These are phyloP conservation scores for Pleurozium schreberi DNA, from an alignment of 225 moss, liverwort and hornwort genomes.

Conservation along the genomic window DNA sequence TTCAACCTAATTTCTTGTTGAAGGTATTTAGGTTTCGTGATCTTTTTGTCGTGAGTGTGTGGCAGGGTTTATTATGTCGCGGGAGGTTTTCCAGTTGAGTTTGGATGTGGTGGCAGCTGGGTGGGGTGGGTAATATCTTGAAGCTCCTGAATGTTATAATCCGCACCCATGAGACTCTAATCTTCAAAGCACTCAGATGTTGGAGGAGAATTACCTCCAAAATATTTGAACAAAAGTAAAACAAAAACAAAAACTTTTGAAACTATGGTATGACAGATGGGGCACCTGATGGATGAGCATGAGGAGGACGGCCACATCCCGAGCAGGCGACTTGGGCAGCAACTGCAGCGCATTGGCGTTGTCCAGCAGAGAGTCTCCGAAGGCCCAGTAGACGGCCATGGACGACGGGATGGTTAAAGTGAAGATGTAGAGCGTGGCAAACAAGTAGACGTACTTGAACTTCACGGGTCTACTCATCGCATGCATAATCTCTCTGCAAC, in stretches of 20 bases:
- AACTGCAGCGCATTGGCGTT: slow-evolving; percentile 65
- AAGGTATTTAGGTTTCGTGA: not conserved
- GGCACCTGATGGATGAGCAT: slow-evolving; percentile 91
- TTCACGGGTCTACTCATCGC: slow-evolving; percentile 85
- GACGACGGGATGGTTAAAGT: slow-evolving; percentile 86
- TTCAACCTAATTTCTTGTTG: not conserved
- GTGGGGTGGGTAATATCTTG: not conserved
- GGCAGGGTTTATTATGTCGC: not conserved
- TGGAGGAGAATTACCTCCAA: not conserved
- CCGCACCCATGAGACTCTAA: no score
- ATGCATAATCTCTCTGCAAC: slow-evolving; percentile 85
- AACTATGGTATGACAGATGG: not conserved
- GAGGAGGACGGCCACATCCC: slow-evolving; percentile 74
- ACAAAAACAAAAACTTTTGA: no score
- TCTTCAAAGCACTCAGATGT: not conserved
- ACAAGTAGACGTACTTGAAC: slow-evolving; percentile 76
- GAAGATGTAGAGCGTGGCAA: slow-evolving; percentile 83
- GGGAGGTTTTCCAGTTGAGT: slow-evolving; percentile 14
- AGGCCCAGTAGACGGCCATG: slow-evolving; percentile 80
- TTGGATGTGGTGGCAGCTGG: slow-evolving; percentile 22
- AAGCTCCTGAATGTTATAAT: not conserved
- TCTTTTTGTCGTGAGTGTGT: not conserved
- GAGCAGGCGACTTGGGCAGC: slow-evolving; percentile 62
- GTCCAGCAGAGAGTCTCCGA: slow-evolving; percentile 61
- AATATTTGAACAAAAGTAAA: not conserved